Conservation (phyloP, 352 stramenopile species). For the Phytophthora constricta region DNA sequence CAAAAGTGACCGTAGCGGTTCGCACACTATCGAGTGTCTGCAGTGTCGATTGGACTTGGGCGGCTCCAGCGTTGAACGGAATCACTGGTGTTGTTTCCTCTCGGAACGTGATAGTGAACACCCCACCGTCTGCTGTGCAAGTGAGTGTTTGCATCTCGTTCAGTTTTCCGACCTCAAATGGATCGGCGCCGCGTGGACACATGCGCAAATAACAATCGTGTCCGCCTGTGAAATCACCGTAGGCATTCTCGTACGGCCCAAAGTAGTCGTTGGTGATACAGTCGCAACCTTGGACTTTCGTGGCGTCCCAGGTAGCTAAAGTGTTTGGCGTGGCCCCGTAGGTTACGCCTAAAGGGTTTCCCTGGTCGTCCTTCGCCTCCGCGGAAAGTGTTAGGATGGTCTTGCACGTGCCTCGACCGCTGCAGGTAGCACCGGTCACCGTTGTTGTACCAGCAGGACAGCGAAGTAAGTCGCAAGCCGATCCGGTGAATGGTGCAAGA, state of each 20-base stretch:
- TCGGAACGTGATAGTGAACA: constrained; percentile 79
- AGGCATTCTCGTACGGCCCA: constrained; percentile 63
- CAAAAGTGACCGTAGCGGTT: constrained; percentile 64
- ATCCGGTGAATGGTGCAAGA: constrained; percentile 72
- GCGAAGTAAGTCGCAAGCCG: constrained; percentile 72
- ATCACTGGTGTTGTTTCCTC: constrained; percentile 66
- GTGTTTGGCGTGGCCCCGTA: constrained; percentile 73
- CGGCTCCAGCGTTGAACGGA: constrained; percentile 44
- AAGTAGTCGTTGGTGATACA: constrained; percentile 71
- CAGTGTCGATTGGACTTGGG: constrained; percentile 56
- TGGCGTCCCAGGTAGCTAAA: constrained; percentile 78
- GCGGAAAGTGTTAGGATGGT: constrained; percentile 75
- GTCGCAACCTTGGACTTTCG: constrained; percentile 87
- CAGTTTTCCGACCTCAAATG: constrained; percentile 65
- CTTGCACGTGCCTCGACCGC: constrained; percentile 72
- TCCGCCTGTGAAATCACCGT: constrained; percentile 53
- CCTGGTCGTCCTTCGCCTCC: constrained; percentile 41
- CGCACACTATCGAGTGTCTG: constrained; percentile 62
- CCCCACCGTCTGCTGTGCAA: constrained; percentile 57
- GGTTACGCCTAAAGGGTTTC: constrained; percentile 55
- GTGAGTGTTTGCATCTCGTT: constrained; percentile 75
- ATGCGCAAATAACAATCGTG: constrained; percentile 83
- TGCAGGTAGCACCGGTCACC: constrained; percentile 48
- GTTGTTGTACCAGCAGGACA: constrained; percentile 41
- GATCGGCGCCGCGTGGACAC: constrained; percentile 91